Conservation (phyloP, 768 basidiomycete species). For the Trametes coccinea region DNA sequence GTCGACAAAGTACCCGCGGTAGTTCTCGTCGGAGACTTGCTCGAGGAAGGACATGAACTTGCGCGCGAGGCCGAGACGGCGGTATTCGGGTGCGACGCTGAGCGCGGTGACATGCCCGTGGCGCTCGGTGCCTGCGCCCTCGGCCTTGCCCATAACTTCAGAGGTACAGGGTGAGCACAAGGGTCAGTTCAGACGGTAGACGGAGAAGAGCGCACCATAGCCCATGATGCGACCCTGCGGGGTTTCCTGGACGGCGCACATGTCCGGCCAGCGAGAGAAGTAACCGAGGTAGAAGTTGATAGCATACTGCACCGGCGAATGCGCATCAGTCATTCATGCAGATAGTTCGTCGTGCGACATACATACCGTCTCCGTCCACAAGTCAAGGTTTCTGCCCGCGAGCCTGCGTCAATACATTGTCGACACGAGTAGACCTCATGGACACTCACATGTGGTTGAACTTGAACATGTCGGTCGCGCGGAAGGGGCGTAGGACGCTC, state of each 20-base stretch:
- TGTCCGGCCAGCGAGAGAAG: slow-evolving; percentile 88
- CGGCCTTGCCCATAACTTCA: slow-evolving; percentile 91
- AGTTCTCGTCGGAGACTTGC: slow-evolving; percentile 74
- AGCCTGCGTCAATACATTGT: neutral
- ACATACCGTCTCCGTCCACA: slow-evolving; percentile 95
- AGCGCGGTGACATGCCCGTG: slow-evolving; percentile 96
- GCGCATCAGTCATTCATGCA: neutral
- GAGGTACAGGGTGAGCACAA: neutral
- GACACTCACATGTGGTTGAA: slow-evolving; percentile 84
- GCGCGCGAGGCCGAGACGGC: slow-evolving; percentile 82
- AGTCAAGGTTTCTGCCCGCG: slow-evolving; percentile 76
- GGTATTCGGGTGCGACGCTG: slow-evolving; percentile 92
- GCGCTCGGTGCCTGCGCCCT: slow-evolving; percentile 74
- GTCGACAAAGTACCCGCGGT: slow-evolving; percentile 91
- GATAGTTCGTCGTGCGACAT: neutral
- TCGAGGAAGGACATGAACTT: slow-evolving; percentile 89
- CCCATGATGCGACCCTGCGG: slow-evolving; percentile 87
- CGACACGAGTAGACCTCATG: neutral
- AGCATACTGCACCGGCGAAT: slow-evolving; percentile 60
- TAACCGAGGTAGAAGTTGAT: slow-evolving; percentile 89
- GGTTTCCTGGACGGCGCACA: slow-evolving; percentile 81
- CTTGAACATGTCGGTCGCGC: slow-evolving; percentile 85
- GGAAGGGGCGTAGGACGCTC: slow-evolving; percentile 86
- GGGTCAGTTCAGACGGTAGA: neutral
- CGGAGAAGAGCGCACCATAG: slow-evolving; percentile 63